Evolutionary conservation across 1,284 basidiomycete species (phyloP).

Genomic region (Cystobasidiaceae sp.): DNA sequence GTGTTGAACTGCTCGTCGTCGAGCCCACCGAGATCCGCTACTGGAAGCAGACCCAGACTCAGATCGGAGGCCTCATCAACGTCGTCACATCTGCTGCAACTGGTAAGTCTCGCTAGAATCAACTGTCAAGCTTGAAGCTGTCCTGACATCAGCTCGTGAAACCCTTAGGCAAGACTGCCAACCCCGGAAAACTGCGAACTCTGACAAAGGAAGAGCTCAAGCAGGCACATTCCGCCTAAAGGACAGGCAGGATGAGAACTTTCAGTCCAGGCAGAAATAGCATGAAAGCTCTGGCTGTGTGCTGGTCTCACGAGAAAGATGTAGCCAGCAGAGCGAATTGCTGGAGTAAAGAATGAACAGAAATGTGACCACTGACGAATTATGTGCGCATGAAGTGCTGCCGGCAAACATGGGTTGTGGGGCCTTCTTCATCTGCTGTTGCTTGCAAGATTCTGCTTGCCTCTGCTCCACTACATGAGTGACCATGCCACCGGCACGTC

Average conservation of each 20-base stretch:
- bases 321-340: background rate
- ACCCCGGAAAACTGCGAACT: slow-evolving; percentile 19
- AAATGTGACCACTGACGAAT: background rate
- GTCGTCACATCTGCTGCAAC: slow-evolving; percentile 21
- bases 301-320: too few relatives aligned
- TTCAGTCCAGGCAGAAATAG: background rate
- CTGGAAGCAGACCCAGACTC: slow-evolving; percentile 20
- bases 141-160: background rate
- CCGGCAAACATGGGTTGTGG: too few relatives aligned
- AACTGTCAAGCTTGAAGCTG: background rate
- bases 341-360: background rate
- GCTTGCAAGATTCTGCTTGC: too few relatives aligned
- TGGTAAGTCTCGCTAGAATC: background rate
- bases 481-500: background rate
- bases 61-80: slow-evolving; percentile 7
- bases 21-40: slow-evolving; percentile 22
- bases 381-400: too few relatives aligned
- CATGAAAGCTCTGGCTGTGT: background rate
- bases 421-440: too few relatives aligned
- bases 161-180: slow-evolving; percentile 29
- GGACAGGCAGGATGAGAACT: background rate
- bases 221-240: slow-evolving; percentile 17
- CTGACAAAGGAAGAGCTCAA: slow-evolving; percentile 22
- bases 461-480: background rate
- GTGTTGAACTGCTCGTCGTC: slow-evolving; percentile 23